Conservation (phyloP, 2,329 filamentous ascomycete species). For the Arthrinium puccinioides region DNA sequence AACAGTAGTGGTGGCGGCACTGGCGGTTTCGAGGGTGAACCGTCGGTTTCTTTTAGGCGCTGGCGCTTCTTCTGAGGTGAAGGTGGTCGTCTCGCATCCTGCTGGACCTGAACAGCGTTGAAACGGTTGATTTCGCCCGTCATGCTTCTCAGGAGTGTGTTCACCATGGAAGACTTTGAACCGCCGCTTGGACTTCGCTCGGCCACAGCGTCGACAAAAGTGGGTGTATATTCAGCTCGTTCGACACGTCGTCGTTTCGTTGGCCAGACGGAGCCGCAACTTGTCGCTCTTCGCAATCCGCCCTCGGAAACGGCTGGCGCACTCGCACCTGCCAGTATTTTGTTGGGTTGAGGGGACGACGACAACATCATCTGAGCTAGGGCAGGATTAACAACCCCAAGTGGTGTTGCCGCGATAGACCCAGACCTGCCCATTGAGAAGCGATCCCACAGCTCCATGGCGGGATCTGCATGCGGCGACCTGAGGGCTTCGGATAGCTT, state of each 20-base stretch:
- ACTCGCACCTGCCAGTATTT: conserved; percentile 25
- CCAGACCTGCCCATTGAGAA: conserved; percentile 52
- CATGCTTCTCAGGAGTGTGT: conserved; percentile 60
- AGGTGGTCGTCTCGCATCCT: conserved; percentile 29
- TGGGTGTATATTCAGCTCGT: conserved; percentile 29
- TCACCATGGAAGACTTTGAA: conserved; percentile 51
- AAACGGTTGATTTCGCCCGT: conserved; percentile 42
- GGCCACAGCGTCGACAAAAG: conserved; percentile 22
- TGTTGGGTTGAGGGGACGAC: conserved; percentile 59
- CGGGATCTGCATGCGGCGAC: conserved; percentile 65
- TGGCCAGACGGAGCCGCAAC: conserved; percentile 64
- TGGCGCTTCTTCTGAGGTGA: conserved; percentile 33
- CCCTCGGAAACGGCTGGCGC: conserved; percentile 28
- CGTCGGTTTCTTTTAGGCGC: conserved; percentile 5
- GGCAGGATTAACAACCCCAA: conserved; percentile 45
- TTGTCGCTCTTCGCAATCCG: conserved; percentile 56
- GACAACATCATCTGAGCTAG: conserved; percentile 62
- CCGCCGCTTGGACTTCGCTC: conserved; percentile 35
- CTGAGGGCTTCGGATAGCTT: conserved; percentile 51
- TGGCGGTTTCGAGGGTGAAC: conserved; percentile 13
- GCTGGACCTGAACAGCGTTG: conserved; percentile 22
- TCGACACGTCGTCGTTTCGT: conserved; percentile 61
- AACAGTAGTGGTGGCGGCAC: conserved; percentile 8
- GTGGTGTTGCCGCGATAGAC: conserved; percentile 30
- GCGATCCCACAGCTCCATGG: conserved; percentile 69